Evolutionary conservation across 345 rosid species (phyloP).

Genomic region (Pistacia integerrima): DNA sequence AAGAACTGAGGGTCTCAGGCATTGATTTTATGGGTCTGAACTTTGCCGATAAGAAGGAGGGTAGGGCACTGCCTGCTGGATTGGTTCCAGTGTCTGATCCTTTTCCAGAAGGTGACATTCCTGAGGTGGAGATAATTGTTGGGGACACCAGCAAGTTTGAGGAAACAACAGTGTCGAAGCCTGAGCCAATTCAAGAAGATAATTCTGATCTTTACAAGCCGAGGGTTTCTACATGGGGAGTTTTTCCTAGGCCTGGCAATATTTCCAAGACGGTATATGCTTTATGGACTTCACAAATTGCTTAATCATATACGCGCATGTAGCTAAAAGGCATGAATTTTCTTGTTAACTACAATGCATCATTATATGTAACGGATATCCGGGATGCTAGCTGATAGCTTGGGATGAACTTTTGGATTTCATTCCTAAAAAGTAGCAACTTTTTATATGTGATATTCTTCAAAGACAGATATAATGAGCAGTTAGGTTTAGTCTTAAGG

Average conservation of each 20-base stretch:
- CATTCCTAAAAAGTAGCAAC: background rate
- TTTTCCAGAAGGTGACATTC: conserved; percentile 59
- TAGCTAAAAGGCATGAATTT: background rate
- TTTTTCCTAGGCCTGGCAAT: conserved; percentile 83
- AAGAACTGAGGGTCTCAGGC: conserved; percentile 57
- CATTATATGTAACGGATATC: background rate
- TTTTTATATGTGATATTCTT: background rate
- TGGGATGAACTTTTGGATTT: background rate
- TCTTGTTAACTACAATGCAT: background rate
- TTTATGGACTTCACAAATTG: background rate
- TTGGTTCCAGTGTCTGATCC: conserved; percentile 59
- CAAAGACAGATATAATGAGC: background rate
- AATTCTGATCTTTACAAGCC: conserved; percentile 69
- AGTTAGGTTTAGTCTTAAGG: background rate
- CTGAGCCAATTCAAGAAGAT: conserved; percentile 40
- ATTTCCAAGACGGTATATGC: conserved; percentile 68
- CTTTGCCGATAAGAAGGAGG: conserved; percentile 73
- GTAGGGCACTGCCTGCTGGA: conserved; percentile 80
- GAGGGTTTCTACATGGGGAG: conserved; percentile 92
- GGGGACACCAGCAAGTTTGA: conserved; percentile 68
- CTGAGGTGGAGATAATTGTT: conserved; percentile 85
- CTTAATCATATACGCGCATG: background rate
- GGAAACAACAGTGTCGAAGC: conserved; percentile 24
- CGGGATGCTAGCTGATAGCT: background rate
- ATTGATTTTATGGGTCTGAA: conserved; percentile 80